These are phyloP conservation scores for Plasmodium cynomolgi DNA, from an alignment of 169 alveolate genomes.

Conservation along the genomic window DNA sequence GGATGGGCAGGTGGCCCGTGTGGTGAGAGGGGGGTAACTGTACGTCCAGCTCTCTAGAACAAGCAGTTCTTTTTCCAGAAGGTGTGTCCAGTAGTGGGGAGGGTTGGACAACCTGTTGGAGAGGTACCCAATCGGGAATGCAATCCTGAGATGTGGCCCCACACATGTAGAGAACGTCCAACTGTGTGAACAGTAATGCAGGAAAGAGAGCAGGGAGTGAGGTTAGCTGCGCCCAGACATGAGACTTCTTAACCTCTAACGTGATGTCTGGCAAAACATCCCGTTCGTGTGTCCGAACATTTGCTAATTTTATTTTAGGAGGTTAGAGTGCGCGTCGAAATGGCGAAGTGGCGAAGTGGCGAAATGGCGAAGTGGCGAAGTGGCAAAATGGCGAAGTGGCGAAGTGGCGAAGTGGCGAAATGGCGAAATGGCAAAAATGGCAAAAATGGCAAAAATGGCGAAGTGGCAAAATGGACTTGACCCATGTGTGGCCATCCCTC, in stretches of 20 bases:
- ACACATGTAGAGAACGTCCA: neutral
- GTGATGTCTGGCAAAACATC: neutral
- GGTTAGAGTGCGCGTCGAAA: neutral
- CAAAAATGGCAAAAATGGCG: no score
- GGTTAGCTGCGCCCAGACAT: neutral
- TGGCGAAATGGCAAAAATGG: neutral
- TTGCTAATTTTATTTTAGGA: neutral
- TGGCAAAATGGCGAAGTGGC: neutral
- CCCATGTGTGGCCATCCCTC: neutral
- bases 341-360: neutral
- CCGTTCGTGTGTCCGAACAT: neutral
- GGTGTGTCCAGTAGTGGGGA: no score
- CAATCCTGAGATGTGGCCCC: neutral
- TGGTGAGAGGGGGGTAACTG: no score
- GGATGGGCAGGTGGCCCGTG: no score
- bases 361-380: neutral
- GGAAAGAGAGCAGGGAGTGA: neutral
- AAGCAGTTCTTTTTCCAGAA: neutral
- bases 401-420: neutral
- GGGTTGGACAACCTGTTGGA: no score
- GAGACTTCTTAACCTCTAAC: neutral
- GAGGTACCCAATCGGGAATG: neutral
- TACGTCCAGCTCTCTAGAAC: neutral
- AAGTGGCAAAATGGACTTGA: neutral
- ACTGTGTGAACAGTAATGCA: neutral